Evolutionary conservation across 805 yeast species (phyloP).

Genomic region (Blastobotrys attinorum): DNA sequence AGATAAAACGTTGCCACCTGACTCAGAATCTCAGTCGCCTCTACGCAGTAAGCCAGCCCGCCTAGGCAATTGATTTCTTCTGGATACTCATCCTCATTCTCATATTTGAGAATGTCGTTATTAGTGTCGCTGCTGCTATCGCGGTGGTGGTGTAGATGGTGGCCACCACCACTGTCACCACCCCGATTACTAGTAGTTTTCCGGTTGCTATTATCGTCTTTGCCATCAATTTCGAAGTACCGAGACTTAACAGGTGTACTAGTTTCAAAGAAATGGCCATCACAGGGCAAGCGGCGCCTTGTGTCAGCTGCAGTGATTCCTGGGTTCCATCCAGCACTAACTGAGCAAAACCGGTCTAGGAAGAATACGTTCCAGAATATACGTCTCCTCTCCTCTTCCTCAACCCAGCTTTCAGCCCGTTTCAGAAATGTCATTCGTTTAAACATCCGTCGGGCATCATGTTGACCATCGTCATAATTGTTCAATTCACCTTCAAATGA

Average conservation of each 20-base stretch:
- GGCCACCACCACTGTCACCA: too few relatives aligned
- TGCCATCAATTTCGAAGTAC: too few relatives aligned
- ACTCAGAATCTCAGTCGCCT: conserved; percentile 8
- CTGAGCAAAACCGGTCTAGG: conserved; percentile 6
- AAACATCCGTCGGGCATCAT: not conserved
- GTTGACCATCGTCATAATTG: too few relatives aligned
- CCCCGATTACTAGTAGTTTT: too few relatives aligned
- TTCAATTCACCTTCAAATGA: not conserved
- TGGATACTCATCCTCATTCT: too few relatives aligned
- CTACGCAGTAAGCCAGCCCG: conserved; percentile 9
- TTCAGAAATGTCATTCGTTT: not conserved
- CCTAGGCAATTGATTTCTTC: too few relatives aligned
- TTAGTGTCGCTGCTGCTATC: too few relatives aligned
- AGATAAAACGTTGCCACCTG: conserved; percentile 7
- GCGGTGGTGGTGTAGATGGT: too few relatives aligned
- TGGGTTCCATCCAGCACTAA: conserved; percentile 5
- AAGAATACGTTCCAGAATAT: conserved; percentile 5
- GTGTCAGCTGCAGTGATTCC: conserved; percentile 1
- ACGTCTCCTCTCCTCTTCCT: conserved; percentile 3
- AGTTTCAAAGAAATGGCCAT: not conserved
- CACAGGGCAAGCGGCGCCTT: conserved; percentile 1
- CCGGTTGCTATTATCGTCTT: too few relatives aligned
- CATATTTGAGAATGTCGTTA: too few relatives aligned
- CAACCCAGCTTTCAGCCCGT: not conserved
- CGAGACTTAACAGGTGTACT: not conserved